phyloP scores from a whole-genome alignment of 345 rosid species.

The Hibiscus mutabilis region DNA sequence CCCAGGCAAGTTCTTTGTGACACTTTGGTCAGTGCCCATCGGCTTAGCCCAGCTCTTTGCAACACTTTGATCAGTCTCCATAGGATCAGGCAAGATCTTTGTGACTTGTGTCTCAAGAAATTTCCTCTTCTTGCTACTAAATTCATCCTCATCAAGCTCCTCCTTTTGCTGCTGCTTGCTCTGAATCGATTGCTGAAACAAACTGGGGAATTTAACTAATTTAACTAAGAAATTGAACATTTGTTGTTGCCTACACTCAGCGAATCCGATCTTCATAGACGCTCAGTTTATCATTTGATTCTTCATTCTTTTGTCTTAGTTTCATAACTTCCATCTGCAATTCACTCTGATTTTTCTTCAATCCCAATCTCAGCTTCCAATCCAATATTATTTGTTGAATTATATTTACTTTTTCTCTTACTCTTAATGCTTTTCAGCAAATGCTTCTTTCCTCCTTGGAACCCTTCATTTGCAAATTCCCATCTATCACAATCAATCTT shows the following conservation, averaged over 20 bases:
- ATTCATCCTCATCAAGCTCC: constrained; percentile 26
- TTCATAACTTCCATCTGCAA: constrained; percentile 39
- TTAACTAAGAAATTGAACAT: constrained; percentile 44
- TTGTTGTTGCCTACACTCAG: constrained; percentile 44
- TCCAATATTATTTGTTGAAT: background rate
- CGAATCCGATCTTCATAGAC: constrained; percentile 32
- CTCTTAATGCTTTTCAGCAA: constrained; percentile 55
- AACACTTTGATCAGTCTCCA: constrained; percentile 1
- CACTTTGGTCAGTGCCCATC: background rate
- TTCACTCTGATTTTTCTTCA: constrained; percentile 32
- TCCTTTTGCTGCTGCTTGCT: constrained; percentile 36
- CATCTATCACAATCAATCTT: constrained; percentile 56
- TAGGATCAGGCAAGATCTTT: constrained; percentile 9
- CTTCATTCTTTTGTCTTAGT: constrained; percentile 37
- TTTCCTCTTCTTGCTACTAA: constrained; percentile 28
- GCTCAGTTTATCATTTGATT: constrained; percentile 25
- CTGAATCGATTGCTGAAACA: constrained; percentile 32
- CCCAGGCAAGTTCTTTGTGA: background rate
- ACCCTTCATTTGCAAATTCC: constrained; percentile 59
- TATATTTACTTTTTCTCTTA: constrained; percentile 35
- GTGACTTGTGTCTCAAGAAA: constrained; percentile 23
- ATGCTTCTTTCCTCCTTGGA: constrained; percentile 53
- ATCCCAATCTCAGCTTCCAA: constrained; percentile 30
- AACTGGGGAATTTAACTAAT: constrained; percentile 31
- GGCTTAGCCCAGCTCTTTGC: background rate